Conservation (phyloP, 73 alveolate genomes). For the Paraurostyla sp. region DNA sequence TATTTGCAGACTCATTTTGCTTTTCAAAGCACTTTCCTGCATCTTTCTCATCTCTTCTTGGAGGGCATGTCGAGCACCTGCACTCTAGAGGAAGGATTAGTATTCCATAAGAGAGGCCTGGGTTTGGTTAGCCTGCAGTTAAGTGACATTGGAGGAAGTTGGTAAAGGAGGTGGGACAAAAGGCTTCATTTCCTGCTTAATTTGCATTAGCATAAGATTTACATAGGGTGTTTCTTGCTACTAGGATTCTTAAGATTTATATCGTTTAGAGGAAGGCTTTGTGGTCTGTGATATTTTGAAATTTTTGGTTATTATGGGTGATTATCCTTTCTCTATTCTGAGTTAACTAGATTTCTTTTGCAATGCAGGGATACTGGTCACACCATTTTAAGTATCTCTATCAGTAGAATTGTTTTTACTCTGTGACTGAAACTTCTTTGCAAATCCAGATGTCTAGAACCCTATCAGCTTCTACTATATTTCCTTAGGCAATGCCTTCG, state of each 20-base stretch:
- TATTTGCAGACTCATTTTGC: not conserved
- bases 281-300: not conserved
- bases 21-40: not conserved
- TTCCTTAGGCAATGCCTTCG: not conserved
- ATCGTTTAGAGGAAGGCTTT: not conserved
- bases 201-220: not conserved
- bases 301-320: no score
- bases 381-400: no score
- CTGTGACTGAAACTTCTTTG: no score
- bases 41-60: not conserved
- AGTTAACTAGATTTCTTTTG: not conserved
- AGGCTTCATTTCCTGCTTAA: constrained; percentile 30
- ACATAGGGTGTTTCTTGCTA: constrained; percentile 6
- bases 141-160: no score
- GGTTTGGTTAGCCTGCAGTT: no score
- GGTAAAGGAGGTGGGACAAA: no score
- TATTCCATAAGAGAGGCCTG: no score
- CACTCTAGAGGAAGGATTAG: constrained; percentile 10
- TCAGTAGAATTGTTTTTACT: no score
- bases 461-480: not conserved
- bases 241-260: not conserved
- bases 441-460: not conserved
- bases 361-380: not conserved
- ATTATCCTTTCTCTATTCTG: not conserved
- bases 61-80: constrained; percentile 10